Base-by-base conservation (phyloP, 371 early-diverging fungal species). In the Blakeslea trispora region DNA sequence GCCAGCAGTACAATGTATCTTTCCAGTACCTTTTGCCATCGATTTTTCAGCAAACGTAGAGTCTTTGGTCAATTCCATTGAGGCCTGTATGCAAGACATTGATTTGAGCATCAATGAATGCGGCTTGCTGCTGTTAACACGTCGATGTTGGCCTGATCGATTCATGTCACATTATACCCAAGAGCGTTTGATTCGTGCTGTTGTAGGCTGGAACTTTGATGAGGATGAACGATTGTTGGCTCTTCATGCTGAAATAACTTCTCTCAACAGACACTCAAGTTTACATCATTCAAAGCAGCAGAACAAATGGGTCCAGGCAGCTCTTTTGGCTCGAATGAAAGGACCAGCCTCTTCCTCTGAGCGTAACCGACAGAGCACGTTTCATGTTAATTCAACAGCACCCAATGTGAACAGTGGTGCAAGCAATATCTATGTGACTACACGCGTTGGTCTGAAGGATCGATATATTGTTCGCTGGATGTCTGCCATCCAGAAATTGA, bases 61-160 rank as follows among this genome's bases (percentile, higher is more conserved):
- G 45, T 57, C 74, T 0, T 46, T 83, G 45, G 68, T 85, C 15
- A 74, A 78, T 18, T 66, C 81, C 0, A 71, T 85, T 22, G 81
- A 77, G 41, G 68, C 81, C 0, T 85, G 83, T 50, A 57, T 85
- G 8, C 57, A 64, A 24, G 81, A 80, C 51, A 65, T 82, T 15
- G 75, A 82, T 50, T 34, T 85, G 39, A 72, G 82, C 1, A 49
- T 83, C 23, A 85, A 83, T 31, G 85, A 85, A 50, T 80, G 80
- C 45, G 85, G 83, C 0, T 63, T 82, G 50, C 52, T 81, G 31
- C 34, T 85, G 1, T 48, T 85, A 8, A 64, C 71, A 0, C 71
- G 83, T 9, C 75, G 81, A 10, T 79, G 83, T 43, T 83, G 82
- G 80, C 85, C 85, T 1, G 81, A 82, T 37, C 76, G 81, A 9